phyloP scores from a whole-genome alignment of 768 basidiomycete genomes.

The Sarcodon aspratus region DNA sequence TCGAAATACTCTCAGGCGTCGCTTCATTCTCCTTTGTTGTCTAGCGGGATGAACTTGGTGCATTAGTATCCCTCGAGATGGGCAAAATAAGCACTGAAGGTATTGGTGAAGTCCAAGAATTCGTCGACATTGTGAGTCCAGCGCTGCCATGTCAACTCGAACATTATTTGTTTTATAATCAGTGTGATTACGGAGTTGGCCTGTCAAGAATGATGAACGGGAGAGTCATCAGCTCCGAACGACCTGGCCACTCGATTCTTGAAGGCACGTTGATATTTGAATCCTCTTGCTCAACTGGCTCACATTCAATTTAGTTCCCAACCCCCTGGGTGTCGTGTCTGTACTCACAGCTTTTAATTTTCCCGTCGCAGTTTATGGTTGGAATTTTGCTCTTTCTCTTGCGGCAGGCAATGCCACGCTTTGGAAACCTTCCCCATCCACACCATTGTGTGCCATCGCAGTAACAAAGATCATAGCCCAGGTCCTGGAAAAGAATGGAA shows the following conservation, averaged over 20 bases:
- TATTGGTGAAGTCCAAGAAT: constrained; percentile 89
- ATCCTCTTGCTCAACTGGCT: not conserved
- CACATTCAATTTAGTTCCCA: constrained; percentile 52
- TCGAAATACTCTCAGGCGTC: not conserved
- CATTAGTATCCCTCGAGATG: constrained; percentile 81
- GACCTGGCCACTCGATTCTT: constrained; percentile 82
- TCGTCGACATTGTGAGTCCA: constrained; percentile 77
- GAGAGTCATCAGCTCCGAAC: constrained; percentile 75
- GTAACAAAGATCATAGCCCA: constrained; percentile 74
- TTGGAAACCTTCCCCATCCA: constrained; percentile 92
- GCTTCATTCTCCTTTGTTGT: not conserved
- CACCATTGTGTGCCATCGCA: constrained; percentile 85
- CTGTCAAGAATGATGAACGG: constrained; percentile 94
- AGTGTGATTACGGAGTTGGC: constrained; percentile 95
- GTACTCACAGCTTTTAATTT: constrained; percentile 94
- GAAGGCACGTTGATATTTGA: constrained; percentile 44
- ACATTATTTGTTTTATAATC: not conserved
- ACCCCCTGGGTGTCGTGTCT: constrained; percentile 67
- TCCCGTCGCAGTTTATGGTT: constrained; percentile 88
- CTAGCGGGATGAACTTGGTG: constrained; percentile 70
- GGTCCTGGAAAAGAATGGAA: constrained; percentile 71
- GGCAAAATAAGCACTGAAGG: constrained; percentile 89
- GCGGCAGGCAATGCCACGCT: constrained; percentile 88
- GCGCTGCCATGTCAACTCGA: not conserved
- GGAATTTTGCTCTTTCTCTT: constrained; percentile 84